Conservation (phyloP, 768 basidiomycete species). For the Tylopilus plumbeoviolaceoides region DNA sequence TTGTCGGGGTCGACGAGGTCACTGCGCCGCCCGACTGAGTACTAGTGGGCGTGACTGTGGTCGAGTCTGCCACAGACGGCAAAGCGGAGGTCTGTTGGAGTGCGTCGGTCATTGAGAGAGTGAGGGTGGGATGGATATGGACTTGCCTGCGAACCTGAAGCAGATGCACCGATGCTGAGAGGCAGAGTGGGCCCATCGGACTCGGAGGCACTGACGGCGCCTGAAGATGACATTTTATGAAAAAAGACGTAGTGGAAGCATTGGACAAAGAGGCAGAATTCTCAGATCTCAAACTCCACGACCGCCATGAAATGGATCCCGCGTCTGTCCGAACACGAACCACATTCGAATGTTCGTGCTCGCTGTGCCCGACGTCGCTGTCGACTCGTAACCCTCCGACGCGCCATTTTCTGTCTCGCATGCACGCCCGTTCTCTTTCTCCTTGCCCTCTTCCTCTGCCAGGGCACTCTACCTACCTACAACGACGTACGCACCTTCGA, state of each 20-base stretch:
- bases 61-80: neutral
- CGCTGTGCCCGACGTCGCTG: conserved; percentile 8
- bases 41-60: neutral
- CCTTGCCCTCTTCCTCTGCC: conserved; percentile 29
- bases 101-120: neutral
- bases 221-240: no score
- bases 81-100: neutral
- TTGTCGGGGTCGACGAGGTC: conserved; percentile 10
- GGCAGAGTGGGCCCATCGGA: no score
- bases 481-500: conserved; percentile 35
- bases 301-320: neutral
- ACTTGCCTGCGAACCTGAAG: neutral
- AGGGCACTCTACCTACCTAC: conserved; percentile 40
- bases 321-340: no score
- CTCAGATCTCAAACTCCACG: no score
- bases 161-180: no score
- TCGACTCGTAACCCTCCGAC: conserved; percentile 25
- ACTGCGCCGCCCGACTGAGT: neutral
- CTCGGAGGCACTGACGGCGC: no score
- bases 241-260: no score
- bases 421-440: conserved; percentile 23
- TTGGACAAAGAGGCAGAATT: no score
- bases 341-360: no score
- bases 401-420: conserved; percentile 23
- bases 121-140: no score